Evolutionary conservation across 176 grass and related monocot species (phyloP).

Genomic region (Triticum urartu): DNA sequence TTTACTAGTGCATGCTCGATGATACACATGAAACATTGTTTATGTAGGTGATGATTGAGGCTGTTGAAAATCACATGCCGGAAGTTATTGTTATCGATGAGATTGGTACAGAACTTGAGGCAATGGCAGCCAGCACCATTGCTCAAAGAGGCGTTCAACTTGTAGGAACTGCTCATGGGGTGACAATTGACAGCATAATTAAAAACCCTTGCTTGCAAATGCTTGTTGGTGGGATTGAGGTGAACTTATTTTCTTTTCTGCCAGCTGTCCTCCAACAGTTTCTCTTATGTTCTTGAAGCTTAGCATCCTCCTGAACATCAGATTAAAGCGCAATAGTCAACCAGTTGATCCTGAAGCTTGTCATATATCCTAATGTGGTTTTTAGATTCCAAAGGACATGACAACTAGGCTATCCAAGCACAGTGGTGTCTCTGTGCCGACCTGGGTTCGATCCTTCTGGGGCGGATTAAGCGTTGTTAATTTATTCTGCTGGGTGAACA

Average conservation of each 20-base stretch:
- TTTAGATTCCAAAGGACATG: neutral
- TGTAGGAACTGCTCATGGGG: slow-evolving; percentile 95
- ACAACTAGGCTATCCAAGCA: neutral
- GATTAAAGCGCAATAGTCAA: neutral
- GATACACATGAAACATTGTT: slow-evolving; percentile 8
- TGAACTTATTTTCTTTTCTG: slow-evolving; percentile 24
- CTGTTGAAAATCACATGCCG: slow-evolving; percentile 99
- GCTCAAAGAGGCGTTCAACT: slow-evolving; percentile 98
- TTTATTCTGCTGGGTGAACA: neutral
- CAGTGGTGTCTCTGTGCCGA: neutral
- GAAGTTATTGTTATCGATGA: slow-evolving; percentile 99
- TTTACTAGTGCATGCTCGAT: neutral
- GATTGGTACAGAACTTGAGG: slow-evolving; percentile 96
- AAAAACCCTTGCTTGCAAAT: slow-evolving; percentile 96
- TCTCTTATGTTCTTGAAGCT: slow-evolving; percentile 7
- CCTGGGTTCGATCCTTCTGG: neutral
- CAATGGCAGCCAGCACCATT: slow-evolving; percentile 94
- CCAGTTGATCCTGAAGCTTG: neutral
- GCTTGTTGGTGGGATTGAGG: slow-evolving; percentile 98
- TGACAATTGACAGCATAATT: slow-evolving; percentile 95
- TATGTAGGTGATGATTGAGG: slow-evolving; percentile 92
- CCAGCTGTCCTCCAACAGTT: neutral
- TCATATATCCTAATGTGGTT: neutral
- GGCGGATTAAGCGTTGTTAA: neutral
- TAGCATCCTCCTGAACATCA: slow-evolving; percentile 1